Evolutionary conservation across 352 stramenopile genomes (phyloP), one percentile per base, ranked within the genome.

Genomic region (Phytophthora pini): DNA sequence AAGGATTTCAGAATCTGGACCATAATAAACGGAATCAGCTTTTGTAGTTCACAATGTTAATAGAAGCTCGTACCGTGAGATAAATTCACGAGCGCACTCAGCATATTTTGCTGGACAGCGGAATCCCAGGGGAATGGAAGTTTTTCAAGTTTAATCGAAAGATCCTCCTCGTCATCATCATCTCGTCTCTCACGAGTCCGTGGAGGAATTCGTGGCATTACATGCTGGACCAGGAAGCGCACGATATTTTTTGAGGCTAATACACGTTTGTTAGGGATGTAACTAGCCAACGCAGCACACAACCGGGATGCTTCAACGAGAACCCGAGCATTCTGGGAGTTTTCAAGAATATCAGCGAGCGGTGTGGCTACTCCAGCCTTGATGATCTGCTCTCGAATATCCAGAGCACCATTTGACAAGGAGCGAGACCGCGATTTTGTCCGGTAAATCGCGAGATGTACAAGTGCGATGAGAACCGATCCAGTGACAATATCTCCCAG

Each of bases 11-110:
- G 81, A 92, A 55, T 89, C 84, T 93, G 51, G 26, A 22, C 0
- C 51, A 58, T 36, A 8, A 53, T 7, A 45, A 20, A 20, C 56
- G 12, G 10, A 34, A 13, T 61, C 11, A 65, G 24, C 22, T 32
- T 50, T 9, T n/a, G 41, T 17, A 58, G 26, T 8, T 17, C 11
- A 52, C 24, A 40, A n/a, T 39, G 10, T 22, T 13, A 49, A 27
- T 26, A n/a, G 10, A 41, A 8, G 40, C 11, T 69, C 78, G n/a
- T 56, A 92, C 84, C 76, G 40, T 89, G 67, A 1, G 76, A 80
- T n/a, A 93, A 61, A 50, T 91, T 93, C 9, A 90, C 80, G 10
- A 93, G 77, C 15, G 84, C 80, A 31, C 70, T 78, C 4, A 90
- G 52, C 44, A 75, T 80, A 24, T 77, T 82, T 31, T 69, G 47